Base-by-base conservation (phyloP, 352 stramenopile genomes). In the Phytopythium chamaehyphon region DNA sequence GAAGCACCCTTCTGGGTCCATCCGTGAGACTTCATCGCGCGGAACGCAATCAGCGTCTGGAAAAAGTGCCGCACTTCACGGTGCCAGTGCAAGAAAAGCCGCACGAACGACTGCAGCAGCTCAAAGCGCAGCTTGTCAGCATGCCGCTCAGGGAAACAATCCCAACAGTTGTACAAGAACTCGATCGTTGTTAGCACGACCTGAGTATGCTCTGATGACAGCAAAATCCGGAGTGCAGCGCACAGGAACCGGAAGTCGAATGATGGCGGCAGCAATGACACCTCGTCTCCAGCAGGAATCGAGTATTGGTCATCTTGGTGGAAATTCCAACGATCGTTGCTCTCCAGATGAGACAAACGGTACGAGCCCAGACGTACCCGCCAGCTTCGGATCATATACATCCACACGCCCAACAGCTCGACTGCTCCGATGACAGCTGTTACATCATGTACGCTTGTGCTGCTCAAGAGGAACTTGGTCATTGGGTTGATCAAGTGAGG, bases 381-480 rank as follows among this genome's bases (percentile, higher is more conserved):
- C 85, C 85, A 95, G 62, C 81, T 93, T 77, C 85, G 77, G 57
- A 95, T 95, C 83, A 95, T 94, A 54, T 95, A 94, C 83, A 95
- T 93, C 85, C 85, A 95, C 8, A 95, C 85, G 11, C 85, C 85
- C 11, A 95, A 71, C 19, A 95, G 71, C 53, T 95, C 85, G 4
- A 95, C 82, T 0, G 83, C 81, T 44, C 83, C 85, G 31, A 93
- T 95, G 7, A 95, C 85, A 7, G 81, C 85, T 0, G 85, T 90
- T 2, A 94, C 82, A 55, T 95, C 85, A 53, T 95, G 85, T 5
- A 95, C 83, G 35, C 75, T 95, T 8, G 85, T 95, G 45, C 78
- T 91, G 56, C 81, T 91, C 14, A 95, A 48, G 38, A 95, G 49
- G 42, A 95, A 94, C 58, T 90, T 95, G 44, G 83, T 94, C 85